phyloP scores from a whole-genome alignment of 306 rosid species.

The Lathyrus sativus region DNA sequence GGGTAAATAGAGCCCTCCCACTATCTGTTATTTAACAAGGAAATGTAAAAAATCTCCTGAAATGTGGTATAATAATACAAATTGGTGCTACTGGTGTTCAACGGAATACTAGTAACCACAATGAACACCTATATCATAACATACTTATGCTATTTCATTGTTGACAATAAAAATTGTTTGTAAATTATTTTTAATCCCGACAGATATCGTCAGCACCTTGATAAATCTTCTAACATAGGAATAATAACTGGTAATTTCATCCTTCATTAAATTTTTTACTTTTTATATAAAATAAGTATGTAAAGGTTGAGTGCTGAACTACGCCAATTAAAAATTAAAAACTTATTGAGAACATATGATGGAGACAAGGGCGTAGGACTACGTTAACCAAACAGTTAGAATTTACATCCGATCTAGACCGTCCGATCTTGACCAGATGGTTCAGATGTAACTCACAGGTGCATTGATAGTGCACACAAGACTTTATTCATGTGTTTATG shows the following conservation, averaged over 20 bases:
- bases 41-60: no score
- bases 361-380: constrained; percentile 16
- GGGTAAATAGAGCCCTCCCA: no score
- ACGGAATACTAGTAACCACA: no score
- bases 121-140: no score
- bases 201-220: constrained; percentile 8
- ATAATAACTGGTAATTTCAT: constrained; percentile 16
- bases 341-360: constrained; percentile 8
- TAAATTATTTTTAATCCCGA: constrained; percentile 7
- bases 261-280: not conserved
- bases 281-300: not conserved
- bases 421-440: no score
- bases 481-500: no score
- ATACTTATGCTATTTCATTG: not conserved
- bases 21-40: no score
- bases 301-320: not conserved
- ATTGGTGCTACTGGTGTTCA: no score
- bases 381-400: constrained; percentile 18
- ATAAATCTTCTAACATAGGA: not conserved
- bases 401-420: no score
- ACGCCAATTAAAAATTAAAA: constrained; percentile 4
- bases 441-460: no score
- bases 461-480: no score
- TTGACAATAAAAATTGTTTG: not conserved
- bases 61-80: no score